A percentile compares a stretch with the other conserved stretches of the same genome.
phyloP scores from a whole-genome alignment of 2,329 filamentous ascomycete species.

The Paracoccidioides lutzii region DNA sequence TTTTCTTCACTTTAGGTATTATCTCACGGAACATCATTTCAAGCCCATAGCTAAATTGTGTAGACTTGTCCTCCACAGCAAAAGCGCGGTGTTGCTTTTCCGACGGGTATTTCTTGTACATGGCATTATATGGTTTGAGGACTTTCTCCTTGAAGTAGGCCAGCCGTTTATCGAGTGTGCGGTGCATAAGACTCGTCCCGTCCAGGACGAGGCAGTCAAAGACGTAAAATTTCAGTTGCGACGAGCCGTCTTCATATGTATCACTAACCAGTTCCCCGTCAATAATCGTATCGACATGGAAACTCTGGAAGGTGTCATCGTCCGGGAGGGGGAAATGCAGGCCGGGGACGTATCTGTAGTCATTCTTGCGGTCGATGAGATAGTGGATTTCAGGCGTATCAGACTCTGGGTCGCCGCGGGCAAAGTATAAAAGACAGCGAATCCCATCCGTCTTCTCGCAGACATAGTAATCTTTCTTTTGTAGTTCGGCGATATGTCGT shows the following conservation, averaged over 20 bases:
- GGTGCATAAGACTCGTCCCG: slow-evolving; percentile 59
- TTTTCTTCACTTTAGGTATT: slow-evolving; percentile 58
- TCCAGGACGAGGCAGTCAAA: slow-evolving; percentile 86
- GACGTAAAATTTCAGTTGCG: slow-evolving; percentile 70
- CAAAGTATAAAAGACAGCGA: slow-evolving; percentile 86
- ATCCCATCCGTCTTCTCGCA: slow-evolving; percentile 98
- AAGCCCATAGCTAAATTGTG: slow-evolving; percentile 78
- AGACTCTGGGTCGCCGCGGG: slow-evolving; percentile 41
- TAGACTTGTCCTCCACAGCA: slow-evolving; percentile 72
- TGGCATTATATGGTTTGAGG: slow-evolving; percentile 61
- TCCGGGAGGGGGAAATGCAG: slow-evolving; percentile 69
- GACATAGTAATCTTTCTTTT: slow-evolving; percentile 80
- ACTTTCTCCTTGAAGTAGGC: slow-evolving; percentile 73
- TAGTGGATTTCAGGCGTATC: slow-evolving; percentile 62
- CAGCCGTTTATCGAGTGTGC: slow-evolving; percentile 75
- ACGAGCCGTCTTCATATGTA: slow-evolving; percentile 51
- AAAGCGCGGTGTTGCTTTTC: slow-evolving; percentile 64
- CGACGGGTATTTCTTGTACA: slow-evolving; percentile 60
- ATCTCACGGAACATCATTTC: slow-evolving; percentile 85
- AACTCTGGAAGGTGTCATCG: slow-evolving; percentile 47
- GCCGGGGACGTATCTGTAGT: slow-evolving; percentile 74
- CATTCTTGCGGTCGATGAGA: slow-evolving; percentile 94
- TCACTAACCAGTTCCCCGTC: slow-evolving; percentile 93
- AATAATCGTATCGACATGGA: slow-evolving; percentile 68
- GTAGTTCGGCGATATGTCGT: slow-evolving; percentile 70